Percentiles rank a stretch among this genome's conserved stretches.
phyloP scores from a whole-genome alignment of 2,329 filamentous ascomycete genomes.

The Arthrinium phaeospermum region DNA sequence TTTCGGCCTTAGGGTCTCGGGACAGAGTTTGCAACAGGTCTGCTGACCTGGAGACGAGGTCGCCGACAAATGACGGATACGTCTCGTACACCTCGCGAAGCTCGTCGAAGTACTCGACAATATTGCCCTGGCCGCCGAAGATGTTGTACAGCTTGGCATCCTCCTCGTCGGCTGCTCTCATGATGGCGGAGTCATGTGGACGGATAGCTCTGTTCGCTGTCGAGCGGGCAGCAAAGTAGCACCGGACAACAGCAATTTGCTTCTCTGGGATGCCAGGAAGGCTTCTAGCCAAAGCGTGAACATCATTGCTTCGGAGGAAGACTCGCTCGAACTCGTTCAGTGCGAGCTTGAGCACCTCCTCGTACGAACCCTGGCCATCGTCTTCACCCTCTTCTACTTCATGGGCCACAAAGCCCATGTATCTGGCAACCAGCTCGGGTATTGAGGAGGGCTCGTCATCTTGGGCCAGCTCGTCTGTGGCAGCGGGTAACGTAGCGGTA shows the following conservation, averaged over 20 bases:
- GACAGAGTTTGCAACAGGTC: slow-evolving; percentile 87
- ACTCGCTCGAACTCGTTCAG: slow-evolving; percentile 96
- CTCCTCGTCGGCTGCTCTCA: slow-evolving; percentile 84
- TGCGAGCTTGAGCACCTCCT: slow-evolving; percentile 89
- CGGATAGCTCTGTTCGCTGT: slow-evolving; percentile 86
- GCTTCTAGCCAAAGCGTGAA: slow-evolving; percentile 84
- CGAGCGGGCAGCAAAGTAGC: slow-evolving; percentile 89
- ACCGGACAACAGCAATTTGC: slow-evolving; percentile 86
- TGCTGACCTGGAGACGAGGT: slow-evolving; percentile 80
- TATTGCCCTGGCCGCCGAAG: slow-evolving; percentile 97
- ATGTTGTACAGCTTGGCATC: slow-evolving; percentile 89
- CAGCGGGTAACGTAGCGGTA: slow-evolving; percentile 79
- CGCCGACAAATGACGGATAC: slow-evolving; percentile 88
- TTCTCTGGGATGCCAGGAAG: slow-evolving; percentile 92
- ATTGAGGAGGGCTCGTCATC: slow-evolving; percentile 99
- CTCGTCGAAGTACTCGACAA: slow-evolving; percentile 99
- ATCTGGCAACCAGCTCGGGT: slow-evolving; percentile 89
- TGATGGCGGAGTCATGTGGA: slow-evolving; percentile 89
- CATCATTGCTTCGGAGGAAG: slow-evolving; percentile 94
- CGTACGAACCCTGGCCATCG: slow-evolving; percentile 83
- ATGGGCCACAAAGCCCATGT: slow-evolving; percentile 85
- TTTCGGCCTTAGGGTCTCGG: slow-evolving; percentile 83
- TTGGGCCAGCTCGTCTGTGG: slow-evolving; percentile 95
- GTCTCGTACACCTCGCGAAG: slow-evolving; percentile 89
- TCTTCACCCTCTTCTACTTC: slow-evolving; percentile 95